phyloP scores from a whole-genome alignment of 2,329 filamentous ascomycete genomes.

The Phaeomoniella chlamydospora region DNA sequence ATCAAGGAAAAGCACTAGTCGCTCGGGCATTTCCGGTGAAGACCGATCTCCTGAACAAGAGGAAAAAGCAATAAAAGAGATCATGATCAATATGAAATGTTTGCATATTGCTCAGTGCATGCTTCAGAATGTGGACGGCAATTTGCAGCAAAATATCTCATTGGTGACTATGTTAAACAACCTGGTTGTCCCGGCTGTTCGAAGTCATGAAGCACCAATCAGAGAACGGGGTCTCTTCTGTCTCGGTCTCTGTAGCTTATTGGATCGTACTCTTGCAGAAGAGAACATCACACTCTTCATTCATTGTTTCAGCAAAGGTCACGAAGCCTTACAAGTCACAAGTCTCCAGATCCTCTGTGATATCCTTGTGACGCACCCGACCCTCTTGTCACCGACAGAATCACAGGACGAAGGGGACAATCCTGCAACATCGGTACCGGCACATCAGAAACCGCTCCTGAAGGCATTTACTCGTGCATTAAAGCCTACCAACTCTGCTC shows the following conservation, averaged over 20 bases:
- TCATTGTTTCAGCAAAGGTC: slow-evolving; percentile 89
- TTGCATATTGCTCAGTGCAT: slow-evolving; percentile 95
- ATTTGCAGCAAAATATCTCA: slow-evolving; percentile 76
- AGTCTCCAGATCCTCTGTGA: slow-evolving; percentile 86
- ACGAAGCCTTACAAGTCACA: slow-evolving; percentile 77
- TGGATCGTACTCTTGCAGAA: slow-evolving; percentile 79
- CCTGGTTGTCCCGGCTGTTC: slow-evolving; percentile 84
- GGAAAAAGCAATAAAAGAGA: slow-evolving; percentile 70
- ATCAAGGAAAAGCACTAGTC: slow-evolving; percentile 11
- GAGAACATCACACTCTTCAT: slow-evolving; percentile 89
- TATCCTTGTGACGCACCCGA: slow-evolving; percentile 77
- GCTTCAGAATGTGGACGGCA: slow-evolving; percentile 81
- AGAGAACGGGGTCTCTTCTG: slow-evolving; percentile 82
- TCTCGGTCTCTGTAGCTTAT: slow-evolving; percentile 75
- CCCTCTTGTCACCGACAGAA: slow-evolving; percentile 50
- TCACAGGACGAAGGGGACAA: not conserved
- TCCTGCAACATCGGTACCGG: slow-evolving; percentile 17
- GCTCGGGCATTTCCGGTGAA: slow-evolving; percentile 5
- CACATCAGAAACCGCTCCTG: slow-evolving; percentile 48
- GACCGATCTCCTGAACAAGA: slow-evolving; percentile 24
- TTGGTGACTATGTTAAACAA: slow-evolving; percentile 98
- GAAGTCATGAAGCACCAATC: slow-evolving; percentile 83
- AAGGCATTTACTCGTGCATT: slow-evolving; percentile 80
- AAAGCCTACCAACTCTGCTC: slow-evolving; percentile 52
- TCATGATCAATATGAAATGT: slow-evolving; percentile 97